Conservation (phyloP, 306 rosid species). For the Coriaria nepalensis region DNA sequence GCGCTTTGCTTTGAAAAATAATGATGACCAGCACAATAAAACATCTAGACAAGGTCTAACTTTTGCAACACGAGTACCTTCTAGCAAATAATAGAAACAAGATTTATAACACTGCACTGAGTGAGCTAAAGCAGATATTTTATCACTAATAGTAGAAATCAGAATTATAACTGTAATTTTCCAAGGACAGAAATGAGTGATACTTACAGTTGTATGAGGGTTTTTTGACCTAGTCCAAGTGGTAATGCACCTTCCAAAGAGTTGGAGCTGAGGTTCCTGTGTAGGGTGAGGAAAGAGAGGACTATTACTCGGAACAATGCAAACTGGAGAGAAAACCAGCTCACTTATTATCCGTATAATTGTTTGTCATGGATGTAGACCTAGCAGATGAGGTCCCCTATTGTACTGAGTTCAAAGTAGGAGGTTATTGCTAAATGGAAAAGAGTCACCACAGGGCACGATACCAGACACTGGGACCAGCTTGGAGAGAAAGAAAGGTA, state of each 20-base stretch:
- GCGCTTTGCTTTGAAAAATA: too few relatives aligned
- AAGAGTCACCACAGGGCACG: background rate
- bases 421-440: background rate
- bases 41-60: too few relatives aligned
- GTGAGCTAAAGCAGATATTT: background rate
- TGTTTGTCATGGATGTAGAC: background rate
- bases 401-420: background rate
- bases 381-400: too few relatives aligned
- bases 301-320: background rate
- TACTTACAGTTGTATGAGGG: slow-evolving; percentile 64
- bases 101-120: too few relatives aligned
- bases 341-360: too few relatives aligned
- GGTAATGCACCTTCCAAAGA: slow-evolving; percentile 56
- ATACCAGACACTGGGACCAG: background rate
- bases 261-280: slow-evolving; percentile 84
- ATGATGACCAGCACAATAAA: too few relatives aligned
- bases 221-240: slow-evolving; percentile 54
- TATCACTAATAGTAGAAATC: background rate
- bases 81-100: too few relatives aligned
- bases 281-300: slow-evolving; percentile 7
- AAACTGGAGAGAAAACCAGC: too few relatives aligned
- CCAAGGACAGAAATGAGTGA: slow-evolving; percentile 5
- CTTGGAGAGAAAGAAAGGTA: too few relatives aligned
- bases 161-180: slow-evolving; percentile 5
- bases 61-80: too few relatives aligned